phyloP scores from a whole-genome alignment of 129 eudicot species.

The Artemisia tridentata region DNA sequence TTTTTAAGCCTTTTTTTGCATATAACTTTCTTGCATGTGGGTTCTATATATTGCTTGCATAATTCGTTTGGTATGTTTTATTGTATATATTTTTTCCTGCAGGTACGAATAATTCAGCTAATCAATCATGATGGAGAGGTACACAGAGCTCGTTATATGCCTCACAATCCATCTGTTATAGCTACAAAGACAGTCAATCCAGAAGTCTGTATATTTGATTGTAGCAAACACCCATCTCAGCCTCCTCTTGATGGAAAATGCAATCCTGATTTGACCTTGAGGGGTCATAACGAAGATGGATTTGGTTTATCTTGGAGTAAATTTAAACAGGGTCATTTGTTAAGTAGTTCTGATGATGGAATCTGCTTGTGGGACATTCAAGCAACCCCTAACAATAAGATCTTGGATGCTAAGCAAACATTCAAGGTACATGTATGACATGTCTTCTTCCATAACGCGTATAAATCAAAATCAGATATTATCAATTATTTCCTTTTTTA shows the following conservation, averaged over 20 bases:
- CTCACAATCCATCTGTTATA: conserved; percentile 80
- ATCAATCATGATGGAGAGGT: conserved; percentile 97
- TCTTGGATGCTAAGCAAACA: conserved; percentile 81
- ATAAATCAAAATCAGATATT: no score
- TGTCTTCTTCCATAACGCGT: no score
- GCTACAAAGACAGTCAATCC: conserved; percentile 94
- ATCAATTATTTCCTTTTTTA: no score
- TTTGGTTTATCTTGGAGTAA: conserved; percentile 96
- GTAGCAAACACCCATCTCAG: conserved; percentile 90
- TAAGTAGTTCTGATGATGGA: conserved; percentile 97
- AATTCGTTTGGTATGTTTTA: background rate
- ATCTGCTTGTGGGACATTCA: conserved; percentile 95
- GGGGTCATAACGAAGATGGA: conserved; percentile 88
- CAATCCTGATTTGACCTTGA: conserved; percentile 84
- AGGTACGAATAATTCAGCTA: conserved; percentile 94
- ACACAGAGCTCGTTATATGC: conserved; percentile 95
- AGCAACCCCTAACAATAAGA: conserved; percentile 73
- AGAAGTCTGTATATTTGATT: conserved; percentile 85
- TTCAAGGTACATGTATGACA: conserved; percentile 52
- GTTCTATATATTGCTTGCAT: no score
- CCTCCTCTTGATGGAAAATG: conserved; percentile 84
- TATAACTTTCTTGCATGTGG: no score
- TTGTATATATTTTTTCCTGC: conserved; percentile 20
- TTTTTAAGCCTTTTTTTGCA: no score
- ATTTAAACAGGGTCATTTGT: conserved; percentile 77